Base-by-base conservation (phyloP, 805 yeast species). In the Lipomyces kockii region DNA sequence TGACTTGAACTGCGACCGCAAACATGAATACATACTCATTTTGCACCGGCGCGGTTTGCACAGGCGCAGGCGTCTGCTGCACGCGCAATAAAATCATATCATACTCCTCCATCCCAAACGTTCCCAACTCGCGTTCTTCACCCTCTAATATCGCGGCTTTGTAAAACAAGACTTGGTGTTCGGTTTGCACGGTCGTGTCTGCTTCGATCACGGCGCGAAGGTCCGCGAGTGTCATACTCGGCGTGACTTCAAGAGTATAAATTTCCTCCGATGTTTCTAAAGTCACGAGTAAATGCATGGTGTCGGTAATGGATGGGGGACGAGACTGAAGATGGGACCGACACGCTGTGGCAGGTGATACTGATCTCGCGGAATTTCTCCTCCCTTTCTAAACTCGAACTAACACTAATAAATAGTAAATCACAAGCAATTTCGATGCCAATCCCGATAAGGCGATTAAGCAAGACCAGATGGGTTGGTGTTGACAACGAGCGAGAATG, bases 121-220 rank as follows among this genome's bases (percentile, higher is more conserved):
- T 82, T 12, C 77, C 76, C 58, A 92, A 78, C 0, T 85, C 78
- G 58, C 75, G 76, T 2, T 75, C 60, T 6, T 76, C 78, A 1
- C 72, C 75, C 14, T 72, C 72, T 46, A 90, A 72, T 4, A 78
- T 73, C 32, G 79, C 78, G 66, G 84, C 83, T 69, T 87, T 83
- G 72, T 80, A 80, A 27, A 80, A 75, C 58, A 91, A 72, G n/a
- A 80, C 76, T 74, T 89, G 90, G 17, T 78, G 73, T 0, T 75
- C 73, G 3, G 83, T 78, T 11, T 80, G 79, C 61, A 89, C 83
- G 14, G 81, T 83, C 8, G 92, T 83, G 74, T 91, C 97, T 1
- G 89, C 86, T 68, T 88, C 89, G 9, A 92, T 75, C 70, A 89
- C 86, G 0, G 94, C 96, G 67, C 85, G 83, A 71, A 93, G 83